These are phyloP conservation scores for Emergomyces africanus DNA, from an alignment of 2,329 filamentous ascomycete genomes.

Conservation along the genomic window DNA sequence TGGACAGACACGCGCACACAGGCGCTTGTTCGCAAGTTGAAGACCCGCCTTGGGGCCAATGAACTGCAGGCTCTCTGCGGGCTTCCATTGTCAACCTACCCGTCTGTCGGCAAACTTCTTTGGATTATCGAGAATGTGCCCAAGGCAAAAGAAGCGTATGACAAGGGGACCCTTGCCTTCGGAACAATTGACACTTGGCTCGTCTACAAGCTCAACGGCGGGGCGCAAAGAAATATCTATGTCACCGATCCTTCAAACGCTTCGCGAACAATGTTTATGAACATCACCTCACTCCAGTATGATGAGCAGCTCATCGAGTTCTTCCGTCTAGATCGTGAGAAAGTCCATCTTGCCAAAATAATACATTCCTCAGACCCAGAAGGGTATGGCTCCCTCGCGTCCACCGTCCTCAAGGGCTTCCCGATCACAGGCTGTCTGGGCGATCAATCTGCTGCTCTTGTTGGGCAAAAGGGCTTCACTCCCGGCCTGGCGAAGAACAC, in stretches of 20 bases:
- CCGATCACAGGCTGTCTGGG: slow-evolving; percentile 68
- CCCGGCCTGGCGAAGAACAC: slow-evolving; percentile 82
- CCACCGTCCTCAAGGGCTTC: slow-evolving; percentile 28
- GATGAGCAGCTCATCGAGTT: slow-evolving; percentile 65
- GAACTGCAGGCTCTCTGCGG: slow-evolving; percentile 60
- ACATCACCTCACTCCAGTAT: slow-evolving; percentile 67
- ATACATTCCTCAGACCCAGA: slow-evolving; percentile 62
- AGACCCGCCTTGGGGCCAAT: slow-evolving; percentile 54
- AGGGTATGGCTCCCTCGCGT: slow-evolving; percentile 9
- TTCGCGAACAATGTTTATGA: slow-evolving; percentile 93
- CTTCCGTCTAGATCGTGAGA: slow-evolving; percentile 57
- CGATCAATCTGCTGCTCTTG: slow-evolving; percentile 74
- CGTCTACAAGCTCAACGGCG: slow-evolving; percentile 67
- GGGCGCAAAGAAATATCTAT: slow-evolving; percentile 52
- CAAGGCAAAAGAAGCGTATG: slow-evolving; percentile 59
- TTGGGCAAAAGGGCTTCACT: slow-evolving; percentile 76
- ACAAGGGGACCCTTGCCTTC: slow-evolving; percentile 65
- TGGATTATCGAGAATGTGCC: slow-evolving; percentile 68
- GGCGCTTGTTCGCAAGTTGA: slow-evolving; percentile 63
- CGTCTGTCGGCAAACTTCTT: slow-evolving; percentile 69
- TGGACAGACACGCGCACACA: slow-evolving; percentile 82
- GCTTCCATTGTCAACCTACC: slow-evolving; percentile 77
- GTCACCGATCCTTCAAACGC: slow-evolving; percentile 84
- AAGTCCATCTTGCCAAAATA: slow-evolving; percentile 68
- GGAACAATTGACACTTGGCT: slow-evolving; percentile 86